phyloP scores from a whole-genome alignment of 441 rosid genomes.

The Sinapis alba region DNA sequence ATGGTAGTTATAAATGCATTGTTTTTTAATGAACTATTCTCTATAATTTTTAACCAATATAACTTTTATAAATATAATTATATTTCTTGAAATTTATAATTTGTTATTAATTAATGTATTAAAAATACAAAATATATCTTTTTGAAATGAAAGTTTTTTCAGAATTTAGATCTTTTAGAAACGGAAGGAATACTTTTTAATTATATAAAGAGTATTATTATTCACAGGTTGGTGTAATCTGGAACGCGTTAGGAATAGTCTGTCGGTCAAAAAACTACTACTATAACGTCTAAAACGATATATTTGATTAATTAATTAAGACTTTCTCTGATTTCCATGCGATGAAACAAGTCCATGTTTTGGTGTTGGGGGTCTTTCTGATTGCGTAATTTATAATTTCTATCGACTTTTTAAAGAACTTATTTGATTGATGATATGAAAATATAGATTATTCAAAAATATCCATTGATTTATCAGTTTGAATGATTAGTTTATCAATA shows the following conservation, averaged over 20 bases:
- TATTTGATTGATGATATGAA: background rate
- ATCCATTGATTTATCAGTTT: background rate
- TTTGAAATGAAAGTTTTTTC: no score
- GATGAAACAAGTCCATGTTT: background rate
- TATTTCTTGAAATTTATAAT: no score
- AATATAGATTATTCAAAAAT: background rate
- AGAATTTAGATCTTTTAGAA: no score
- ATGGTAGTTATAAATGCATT: no score
- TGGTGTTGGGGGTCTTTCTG: background rate
- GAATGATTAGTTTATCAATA: background rate
- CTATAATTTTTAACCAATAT: no score
- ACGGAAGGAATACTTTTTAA: no score
- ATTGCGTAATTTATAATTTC: background rate
- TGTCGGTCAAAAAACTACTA: background rate
- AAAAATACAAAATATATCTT: no score
- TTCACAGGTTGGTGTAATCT: slow-evolving; percentile 24
- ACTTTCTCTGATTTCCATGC: background rate
- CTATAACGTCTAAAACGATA: background rate
- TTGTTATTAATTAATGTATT: no score
- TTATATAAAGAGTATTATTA: background rate
- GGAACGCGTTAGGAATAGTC: slow-evolving; percentile 1
- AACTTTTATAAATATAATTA: no score
- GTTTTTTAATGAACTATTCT: no score
- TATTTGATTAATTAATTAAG: background rate
- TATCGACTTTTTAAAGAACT: background rate